Evolutionary conservation across 257 asterid species (phyloP), one percentile per base, ranked within the genome.

Genomic region (Gentiana straminea): DNA sequence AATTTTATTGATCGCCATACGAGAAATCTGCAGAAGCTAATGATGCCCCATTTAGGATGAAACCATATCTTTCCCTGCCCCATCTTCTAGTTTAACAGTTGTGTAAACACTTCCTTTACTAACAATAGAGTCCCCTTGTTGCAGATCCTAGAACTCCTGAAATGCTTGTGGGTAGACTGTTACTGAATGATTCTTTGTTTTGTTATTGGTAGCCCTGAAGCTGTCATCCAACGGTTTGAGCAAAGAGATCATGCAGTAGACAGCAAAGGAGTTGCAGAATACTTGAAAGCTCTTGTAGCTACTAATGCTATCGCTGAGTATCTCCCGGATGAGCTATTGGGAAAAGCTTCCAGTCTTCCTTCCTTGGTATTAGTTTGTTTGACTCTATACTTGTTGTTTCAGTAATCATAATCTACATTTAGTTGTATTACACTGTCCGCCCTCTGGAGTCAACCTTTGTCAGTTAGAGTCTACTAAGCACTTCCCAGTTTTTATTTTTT

Each of bases 251-350:
- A 83, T 70, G 89, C 81, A n/a, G 95, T 85, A 24, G 97, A 92
- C 69, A 88, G 97, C 64, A 77, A 72, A 75, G 99, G 97, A 65
- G 95, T 92, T 59, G 95, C 77, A 38, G 97, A 92, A 61, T 92
- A 92, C 61, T 73, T 92, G 52, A 77, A 79, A 75, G 99, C 99
- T 13, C 85, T 92, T 61, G 99, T 92, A 71, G 67, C 73, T 52
- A 85, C 99, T 43, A 80, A 88, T 60, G 83, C 82, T 44, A 83
- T 88, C 68, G 66, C 91, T 57, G 95, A 92, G 33, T 92, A 81
- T 76, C 78, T 88, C 70, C 94, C 97, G 8, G 97, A 88, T 68
- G 99, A 92, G 72, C 83, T 77, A 72, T 79, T 89, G n/a, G 99
- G 97, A 64, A 92, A 83, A 76, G 83, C 94, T 65, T 75, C 94